Conservation (phyloP, 768 basidiomycete genomes). For the Boletus sp. region DNA sequence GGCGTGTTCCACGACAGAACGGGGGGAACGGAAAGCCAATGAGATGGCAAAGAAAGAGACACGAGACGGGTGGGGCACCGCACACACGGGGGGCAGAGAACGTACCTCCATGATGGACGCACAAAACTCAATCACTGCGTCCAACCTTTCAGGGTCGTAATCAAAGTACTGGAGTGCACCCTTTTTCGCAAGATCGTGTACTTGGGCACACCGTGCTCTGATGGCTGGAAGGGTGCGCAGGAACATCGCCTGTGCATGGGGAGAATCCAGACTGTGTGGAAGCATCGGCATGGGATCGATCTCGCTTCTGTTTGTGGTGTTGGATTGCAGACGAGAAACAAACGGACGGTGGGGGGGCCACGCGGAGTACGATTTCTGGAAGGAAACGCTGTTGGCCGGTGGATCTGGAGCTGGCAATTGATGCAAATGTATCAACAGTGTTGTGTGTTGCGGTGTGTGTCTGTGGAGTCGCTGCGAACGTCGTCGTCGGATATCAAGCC, state of each 20-base stretch:
- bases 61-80: not conserved
- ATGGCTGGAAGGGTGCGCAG: slow-evolving; percentile 88
- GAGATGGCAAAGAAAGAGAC: not conserved
- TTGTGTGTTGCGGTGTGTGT: not conserved
- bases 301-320: not conserved
- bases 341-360: not conserved
- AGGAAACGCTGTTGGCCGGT: not conserved
- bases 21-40: not conserved
- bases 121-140: slow-evolving; percentile 69
- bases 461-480: not conserved
- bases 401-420: not conserved
- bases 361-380: slow-evolving; percentile 3
- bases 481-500: not conserved
- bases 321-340: not conserved
- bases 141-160: slow-evolving; percentile 76
- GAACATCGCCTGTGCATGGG: slow-evolving; percentile 47
- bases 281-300: slow-evolving; percentile 8
- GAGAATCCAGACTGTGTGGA: slow-evolving; percentile 5
- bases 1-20: slow-evolving; percentile 2
- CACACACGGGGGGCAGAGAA: not conserved
- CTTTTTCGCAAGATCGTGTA: slow-evolving; percentile 72
- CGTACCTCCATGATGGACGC: slow-evolving; percentile 72
- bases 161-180: slow-evolving; percentile 83
- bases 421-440: not conserved
- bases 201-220: slow-evolving; percentile 75